Base-by-base conservation (phyloP, 495 filamentous ascomycete genomes). In the Extremus antarcticus region DNA sequence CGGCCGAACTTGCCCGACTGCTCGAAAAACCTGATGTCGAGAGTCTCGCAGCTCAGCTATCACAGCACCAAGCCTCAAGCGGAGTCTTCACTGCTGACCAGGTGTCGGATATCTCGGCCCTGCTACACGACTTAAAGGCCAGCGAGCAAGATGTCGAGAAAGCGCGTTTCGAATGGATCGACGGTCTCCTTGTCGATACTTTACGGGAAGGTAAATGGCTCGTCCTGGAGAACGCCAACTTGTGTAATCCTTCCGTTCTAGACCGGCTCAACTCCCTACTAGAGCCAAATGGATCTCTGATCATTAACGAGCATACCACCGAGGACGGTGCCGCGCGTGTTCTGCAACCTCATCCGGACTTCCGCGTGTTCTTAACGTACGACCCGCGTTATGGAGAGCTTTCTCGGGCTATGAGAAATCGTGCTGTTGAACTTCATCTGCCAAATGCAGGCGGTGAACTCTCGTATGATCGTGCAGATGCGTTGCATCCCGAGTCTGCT, bases 371-470 rank as follows among this genome's bases (percentile, higher is more conserved):
- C 70, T 68, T 99, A 59, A 97, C 90, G 2, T 87, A 95, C 75
- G 91, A 99, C 68, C 84, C 94, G 43, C 82, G 82, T 22, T 84
- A 95, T 68, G 94, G 94, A 10, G 94, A 99, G 65, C 75, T 99
- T 22, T 97, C 94, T 8, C 78, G 91, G 53, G 94, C 94, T 2
- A 97, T 99, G 94, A 78, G 94, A 51, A 99, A 99, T 67, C 79
- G 94, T 64, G 87, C 88, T 53, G 76, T 95, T 49, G 94, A 99
- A 68, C 83, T 99, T 7, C 94, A 82, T 59, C 74, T 99, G 54
- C 51, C 15, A 2, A 15, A n/a, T 0, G 17, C 3, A 7, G 51
- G 41, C 9, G 21, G 8, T 25, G 19, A 20, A 2, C 20, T 9
- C 3, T 7, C 20, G 20, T 7, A 8, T 45, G 16, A n/a, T 17